These are phyloP conservation scores for Ascochyta rabiei DNA, from an alignment of 2,329 filamentous ascomycete species.

Conservation along the genomic window DNA sequence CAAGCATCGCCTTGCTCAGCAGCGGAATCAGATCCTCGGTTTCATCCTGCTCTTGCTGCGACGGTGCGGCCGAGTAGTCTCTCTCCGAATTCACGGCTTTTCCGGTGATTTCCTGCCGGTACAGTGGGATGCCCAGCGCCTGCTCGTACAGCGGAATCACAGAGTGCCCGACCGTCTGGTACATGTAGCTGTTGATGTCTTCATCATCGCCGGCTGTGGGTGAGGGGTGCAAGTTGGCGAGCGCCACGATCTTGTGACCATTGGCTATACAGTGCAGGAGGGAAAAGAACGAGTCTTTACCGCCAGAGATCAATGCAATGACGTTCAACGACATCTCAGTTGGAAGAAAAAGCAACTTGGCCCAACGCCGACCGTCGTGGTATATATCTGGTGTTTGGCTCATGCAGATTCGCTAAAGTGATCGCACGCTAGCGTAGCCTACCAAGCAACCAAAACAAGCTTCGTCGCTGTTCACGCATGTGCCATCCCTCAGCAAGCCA, in stretches of 20 bases:
- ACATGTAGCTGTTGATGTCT: constrained; percentile 98
- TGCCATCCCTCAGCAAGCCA: not conserved
- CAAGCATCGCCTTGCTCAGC: constrained; percentile 67
- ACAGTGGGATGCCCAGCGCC: constrained; percentile 82
- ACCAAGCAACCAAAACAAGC: constrained; percentile 9
- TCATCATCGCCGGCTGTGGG: constrained; percentile 45
- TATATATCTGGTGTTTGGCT: constrained; percentile 1
- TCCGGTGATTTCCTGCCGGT: constrained; percentile 77
- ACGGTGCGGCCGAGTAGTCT: constrained; percentile 63
- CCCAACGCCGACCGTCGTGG: constrained; percentile 2
- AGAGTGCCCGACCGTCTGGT: constrained; percentile 92
- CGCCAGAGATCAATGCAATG: constrained; percentile 91
- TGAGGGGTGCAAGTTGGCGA: constrained; percentile 83
- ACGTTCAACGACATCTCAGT: constrained; percentile 55
- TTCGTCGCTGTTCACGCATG: not conserved
- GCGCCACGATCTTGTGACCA: constrained; percentile 82
- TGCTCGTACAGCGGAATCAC: constrained; percentile 83
- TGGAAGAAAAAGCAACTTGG: too few relatives aligned
- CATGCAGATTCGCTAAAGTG: constrained; percentile 12
- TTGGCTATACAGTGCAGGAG: constrained; percentile 87
- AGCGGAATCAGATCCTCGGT: constrained; percentile 85
- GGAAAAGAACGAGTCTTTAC: constrained; percentile 96
- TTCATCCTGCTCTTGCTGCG: constrained; percentile 65
- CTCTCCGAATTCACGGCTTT: constrained; percentile 71
- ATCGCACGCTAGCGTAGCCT: constrained; percentile 15